These are phyloP conservation scores for Camelina sativa DNA, from an alignment of 345 rosid genomes.

Conservation along the genomic window DNA sequence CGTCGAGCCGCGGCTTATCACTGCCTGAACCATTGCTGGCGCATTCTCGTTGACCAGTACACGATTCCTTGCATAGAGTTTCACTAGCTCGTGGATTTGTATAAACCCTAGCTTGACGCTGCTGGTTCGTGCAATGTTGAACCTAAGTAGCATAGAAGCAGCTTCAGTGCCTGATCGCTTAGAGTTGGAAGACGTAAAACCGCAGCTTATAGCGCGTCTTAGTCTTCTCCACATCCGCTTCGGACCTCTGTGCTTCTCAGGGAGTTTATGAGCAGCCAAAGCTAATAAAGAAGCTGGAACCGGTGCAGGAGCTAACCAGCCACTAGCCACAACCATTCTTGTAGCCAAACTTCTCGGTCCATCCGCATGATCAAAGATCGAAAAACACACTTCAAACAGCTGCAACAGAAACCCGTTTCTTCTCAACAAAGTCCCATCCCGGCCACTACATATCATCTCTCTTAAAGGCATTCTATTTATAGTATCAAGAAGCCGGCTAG, in stretches of 20 bases:
- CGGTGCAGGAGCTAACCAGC: constrained; percentile 93
- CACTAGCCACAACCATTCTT: constrained; percentile 83
- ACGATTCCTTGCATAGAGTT: constrained; percentile 66
- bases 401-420: constrained; percentile 71
- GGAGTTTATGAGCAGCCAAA: constrained; percentile 79
- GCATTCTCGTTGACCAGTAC: constrained; percentile 55
- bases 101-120: constrained; percentile 64
- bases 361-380: constrained; percentile 91
- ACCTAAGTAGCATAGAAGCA: constrained; percentile 77
- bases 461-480: constrained; percentile 80
- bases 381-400: constrained; percentile 93
- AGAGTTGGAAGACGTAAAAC: constrained; percentile 62
- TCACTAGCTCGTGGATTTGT: constrained; percentile 69
- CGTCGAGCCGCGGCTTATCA: constrained; percentile 64
- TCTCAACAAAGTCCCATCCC: constrained; percentile 55
- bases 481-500: constrained; percentile 86
- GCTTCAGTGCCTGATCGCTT: constrained; percentile 84
- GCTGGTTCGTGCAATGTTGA: constrained; percentile 73
- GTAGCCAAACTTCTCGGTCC: constrained; percentile 92
- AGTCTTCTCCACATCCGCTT: constrained; percentile 59
- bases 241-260: constrained; percentile 65
- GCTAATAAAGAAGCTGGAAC: constrained; percentile 72
- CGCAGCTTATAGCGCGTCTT: constrained; percentile 65
- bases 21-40: constrained; percentile 73
- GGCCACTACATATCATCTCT: constrained; percentile 66